Conservation (phyloP, 2,329 filamentous ascomycete genomes). For the Fusarium begoniae region DNA sequence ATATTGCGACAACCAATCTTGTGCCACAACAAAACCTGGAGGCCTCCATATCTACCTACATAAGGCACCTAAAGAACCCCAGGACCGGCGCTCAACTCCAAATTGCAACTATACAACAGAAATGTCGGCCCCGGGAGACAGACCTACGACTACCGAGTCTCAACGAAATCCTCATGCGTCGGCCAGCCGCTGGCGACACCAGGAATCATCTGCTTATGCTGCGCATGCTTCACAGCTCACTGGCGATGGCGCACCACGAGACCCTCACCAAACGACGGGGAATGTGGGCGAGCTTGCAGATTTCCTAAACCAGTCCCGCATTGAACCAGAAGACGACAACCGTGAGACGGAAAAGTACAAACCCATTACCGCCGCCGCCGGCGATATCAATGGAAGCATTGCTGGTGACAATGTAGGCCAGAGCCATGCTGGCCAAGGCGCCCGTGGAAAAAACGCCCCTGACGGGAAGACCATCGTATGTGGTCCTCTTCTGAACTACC, state of each 20-base stretch:
- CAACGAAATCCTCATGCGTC: constrained; percentile 65
- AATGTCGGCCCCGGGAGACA: constrained; percentile 39
- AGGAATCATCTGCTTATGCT: constrained; percentile 67
- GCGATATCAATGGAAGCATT: constrained; percentile 20
- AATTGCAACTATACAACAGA: background rate
- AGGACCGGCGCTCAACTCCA: background rate
- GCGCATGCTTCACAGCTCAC: constrained; percentile 54
- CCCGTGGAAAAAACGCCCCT: constrained; percentile 31
- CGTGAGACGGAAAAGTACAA: constrained; percentile 51
- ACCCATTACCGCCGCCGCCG: constrained; percentile 60
- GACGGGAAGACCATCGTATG: constrained; percentile 71
- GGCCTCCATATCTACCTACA: constrained; percentile 18
- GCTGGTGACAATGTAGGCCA: constrained; percentile 35
- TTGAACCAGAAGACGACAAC: constrained; percentile 52
- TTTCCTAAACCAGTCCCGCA: constrained; percentile 64
- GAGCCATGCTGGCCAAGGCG: constrained; percentile 39
- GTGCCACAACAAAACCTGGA: constrained; percentile 11
- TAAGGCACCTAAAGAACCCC: background rate
- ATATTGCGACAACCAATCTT: constrained; percentile 18
- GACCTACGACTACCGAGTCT: constrained; percentile 43
- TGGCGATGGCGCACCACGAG: constrained; percentile 41
- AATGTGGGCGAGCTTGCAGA: constrained; percentile 62
- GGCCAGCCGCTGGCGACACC: constrained; percentile 68
- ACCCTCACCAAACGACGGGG: constrained; percentile 47
- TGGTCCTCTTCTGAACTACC: constrained; percentile 81